Evolutionary conservation across 164 flowering plant genomes (phyloP).

Genomic region (Vitis vinifera): DNA sequence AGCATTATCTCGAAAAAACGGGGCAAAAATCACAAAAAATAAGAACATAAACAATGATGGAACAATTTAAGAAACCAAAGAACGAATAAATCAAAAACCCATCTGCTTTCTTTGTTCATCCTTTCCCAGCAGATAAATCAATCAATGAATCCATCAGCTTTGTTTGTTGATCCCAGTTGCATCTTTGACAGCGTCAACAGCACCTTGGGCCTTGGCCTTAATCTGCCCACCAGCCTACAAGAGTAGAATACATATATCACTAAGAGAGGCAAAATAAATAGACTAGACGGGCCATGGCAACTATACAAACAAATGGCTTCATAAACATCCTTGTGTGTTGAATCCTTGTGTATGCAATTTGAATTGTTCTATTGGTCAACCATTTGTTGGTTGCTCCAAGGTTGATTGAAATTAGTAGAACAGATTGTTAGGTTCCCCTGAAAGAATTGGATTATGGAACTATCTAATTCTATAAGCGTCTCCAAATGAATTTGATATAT

Average conservation of each 20-base stretch:
- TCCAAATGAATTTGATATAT: too few relatives aligned
- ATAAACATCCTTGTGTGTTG: not conserved
- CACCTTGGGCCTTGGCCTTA: slow-evolving; percentile 2
- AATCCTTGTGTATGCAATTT: not conserved
- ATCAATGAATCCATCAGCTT: not conserved
- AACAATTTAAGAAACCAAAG: not conserved
- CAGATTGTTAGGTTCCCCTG: too few relatives aligned
- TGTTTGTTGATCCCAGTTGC: slow-evolving; percentile 9
- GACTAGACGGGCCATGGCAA: not conserved
- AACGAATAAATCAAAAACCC: not conserved
- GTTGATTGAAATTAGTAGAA: too few relatives aligned
- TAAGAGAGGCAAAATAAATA: not conserved
- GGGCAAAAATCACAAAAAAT: too few relatives aligned
- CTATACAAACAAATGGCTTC: not conserved
- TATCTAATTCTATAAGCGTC: too few relatives aligned
- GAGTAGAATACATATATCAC: not conserved
- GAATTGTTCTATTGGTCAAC: not conserved
- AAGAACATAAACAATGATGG: not conserved
- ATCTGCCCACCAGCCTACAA: slow-evolving; percentile 4
- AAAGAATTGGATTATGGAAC: too few relatives aligned
- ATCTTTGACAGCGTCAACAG: slow-evolving; percentile 1
- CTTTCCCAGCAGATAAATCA: too few relatives aligned
- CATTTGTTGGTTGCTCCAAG: too few relatives aligned
- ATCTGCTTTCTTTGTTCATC: not conserved
- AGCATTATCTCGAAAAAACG: not conserved